Conservation (phyloP, 2,329 filamentous ascomycete genomes). For the Fusarium haematococcum region DNA sequence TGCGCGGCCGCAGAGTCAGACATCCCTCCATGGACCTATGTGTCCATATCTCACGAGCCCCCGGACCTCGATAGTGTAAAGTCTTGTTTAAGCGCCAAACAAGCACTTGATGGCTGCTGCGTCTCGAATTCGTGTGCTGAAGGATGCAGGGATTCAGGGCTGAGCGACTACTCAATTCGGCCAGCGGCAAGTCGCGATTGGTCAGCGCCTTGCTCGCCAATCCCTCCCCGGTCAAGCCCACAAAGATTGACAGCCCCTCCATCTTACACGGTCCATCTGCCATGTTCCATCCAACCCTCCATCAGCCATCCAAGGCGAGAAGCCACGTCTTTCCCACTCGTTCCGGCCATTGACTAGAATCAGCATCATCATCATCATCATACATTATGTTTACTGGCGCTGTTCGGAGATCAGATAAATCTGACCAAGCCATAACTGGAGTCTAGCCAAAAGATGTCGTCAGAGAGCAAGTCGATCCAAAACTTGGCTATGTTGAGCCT, state of each 20-base stretch:
- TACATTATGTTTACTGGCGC: not conserved
- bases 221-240: conserved; percentile 38
- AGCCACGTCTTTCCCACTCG: conserved; percentile 16
- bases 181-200: conserved; percentile 39
- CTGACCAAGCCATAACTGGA: not conserved
- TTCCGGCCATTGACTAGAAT: conserved; percentile 5
- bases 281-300: conserved; percentile 8
- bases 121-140: conserved; percentile 11
- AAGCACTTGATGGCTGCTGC: not conserved
- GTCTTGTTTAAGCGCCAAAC: conserved; percentile 15
- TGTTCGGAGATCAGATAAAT: not conserved
- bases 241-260: conserved; percentile 33
- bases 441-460: not conserved
- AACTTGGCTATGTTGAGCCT: not conserved
- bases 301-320: conserved; percentile 7
- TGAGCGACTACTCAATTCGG: conserved; percentile 46
- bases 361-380: conserved; percentile 21
- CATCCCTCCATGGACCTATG: not conserved
- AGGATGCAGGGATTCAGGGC: conserved; percentile 33
- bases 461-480: not conserved
- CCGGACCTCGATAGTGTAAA: not conserved
- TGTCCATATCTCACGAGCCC: not conserved
- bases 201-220: conserved; percentile 27
- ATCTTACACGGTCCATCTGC: conserved; percentile 14
- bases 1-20: conserved; percentile 9